Evolutionary conservation across 2,329 filamentous ascomycete species (phyloP).

Genomic region (Fusarium falciforme): DNA sequence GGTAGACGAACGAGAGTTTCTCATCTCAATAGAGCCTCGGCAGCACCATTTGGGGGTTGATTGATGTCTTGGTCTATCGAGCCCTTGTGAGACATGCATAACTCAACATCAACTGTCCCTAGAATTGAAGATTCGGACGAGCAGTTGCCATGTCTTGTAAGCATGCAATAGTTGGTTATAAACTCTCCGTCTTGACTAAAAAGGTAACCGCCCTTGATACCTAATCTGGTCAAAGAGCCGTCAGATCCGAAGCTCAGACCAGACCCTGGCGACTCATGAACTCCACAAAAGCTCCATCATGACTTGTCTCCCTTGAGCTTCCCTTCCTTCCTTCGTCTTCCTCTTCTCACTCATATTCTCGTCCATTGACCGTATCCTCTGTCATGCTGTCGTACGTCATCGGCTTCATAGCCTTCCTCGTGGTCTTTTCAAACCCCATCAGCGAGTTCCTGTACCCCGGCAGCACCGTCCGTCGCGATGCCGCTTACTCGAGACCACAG

Average conservation of each 20-base stretch:
- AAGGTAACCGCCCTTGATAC: not conserved
- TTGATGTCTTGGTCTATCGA: not conserved
- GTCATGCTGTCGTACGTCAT: conserved; percentile 60
- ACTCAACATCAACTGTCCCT: not conserved
- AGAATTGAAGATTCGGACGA: not conserved
- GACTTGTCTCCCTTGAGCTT: conserved; percentile 1
- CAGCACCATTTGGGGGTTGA: not conserved
- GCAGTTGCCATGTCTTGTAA: not conserved
- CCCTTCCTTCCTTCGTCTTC: not conserved
- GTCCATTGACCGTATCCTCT: not conserved
- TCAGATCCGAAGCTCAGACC: conserved; percentile 21
- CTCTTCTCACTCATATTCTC: not conserved
- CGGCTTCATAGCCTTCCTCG: conserved; percentile 54
- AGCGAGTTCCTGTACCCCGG: conserved; percentile 50
- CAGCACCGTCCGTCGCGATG: conserved; percentile 23
- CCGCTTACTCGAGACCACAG: conserved; percentile 54
- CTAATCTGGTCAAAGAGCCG: not conserved
- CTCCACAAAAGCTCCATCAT: conserved; percentile 18
- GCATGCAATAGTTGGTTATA: not conserved
- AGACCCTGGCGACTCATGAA: conserved; percentile 10
- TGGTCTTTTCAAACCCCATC: conserved; percentile 60
- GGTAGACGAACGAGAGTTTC: not conserved
- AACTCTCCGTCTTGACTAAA: not conserved
- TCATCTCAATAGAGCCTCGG: not conserved
- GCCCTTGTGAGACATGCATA: not conserved